phyloP scores from a whole-genome alignment of 495 filamentous ascomycete genomes.

The Letharia columbiana region DNA sequence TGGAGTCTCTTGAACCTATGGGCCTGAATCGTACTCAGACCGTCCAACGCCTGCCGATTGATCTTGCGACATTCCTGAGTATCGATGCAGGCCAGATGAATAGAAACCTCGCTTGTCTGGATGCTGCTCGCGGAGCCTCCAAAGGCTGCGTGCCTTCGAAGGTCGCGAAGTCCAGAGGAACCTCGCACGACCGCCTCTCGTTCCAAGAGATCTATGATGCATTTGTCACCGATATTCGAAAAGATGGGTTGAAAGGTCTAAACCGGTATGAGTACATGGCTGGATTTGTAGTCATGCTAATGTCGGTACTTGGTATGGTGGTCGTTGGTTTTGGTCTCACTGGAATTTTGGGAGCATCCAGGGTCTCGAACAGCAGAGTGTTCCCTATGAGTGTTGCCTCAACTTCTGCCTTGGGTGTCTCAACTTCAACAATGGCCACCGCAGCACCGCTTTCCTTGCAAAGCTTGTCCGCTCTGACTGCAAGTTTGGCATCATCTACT shows the following conservation, averaged over 20 bases:
- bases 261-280: constrained; percentile 11
- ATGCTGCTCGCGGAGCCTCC: constrained; percentile 9
- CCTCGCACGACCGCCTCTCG: constrained; percentile 1
- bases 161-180: neutral
- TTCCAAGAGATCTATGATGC: constrained; percentile 3
- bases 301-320: constrained; percentile 4
- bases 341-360: constrained; percentile 13
- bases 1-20: constrained; percentile 51
- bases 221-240: constrained; percentile 11
- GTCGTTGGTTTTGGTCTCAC: constrained; percentile 9
- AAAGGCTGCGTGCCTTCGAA: neutral
- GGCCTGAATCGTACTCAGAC: constrained; percentile 41
- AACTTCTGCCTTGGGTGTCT: constrained; percentile 19
- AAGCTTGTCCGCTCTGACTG: constrained; percentile 12
- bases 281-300: constrained; percentile 7
- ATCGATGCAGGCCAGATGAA: constrained; percentile 69
- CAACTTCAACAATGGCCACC: constrained; percentile 17
- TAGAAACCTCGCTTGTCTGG: constrained; percentile 61
- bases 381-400: constrained; percentile 10
- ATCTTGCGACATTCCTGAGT: constrained; percentile 61
- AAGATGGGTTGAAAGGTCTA: constrained; percentile 5
- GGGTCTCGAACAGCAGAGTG: constrained; percentile 14
- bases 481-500: constrained; percentile 22
- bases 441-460: constrained; percentile 10
- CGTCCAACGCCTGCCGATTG: constrained; percentile 57